Percentiles rank a stretch among this genome's conserved stretches.
Evolutionary conservation across 1,284 basidiomycete genomes (phyloP).

Genomic region (Leccinum subfulvum): DNA sequence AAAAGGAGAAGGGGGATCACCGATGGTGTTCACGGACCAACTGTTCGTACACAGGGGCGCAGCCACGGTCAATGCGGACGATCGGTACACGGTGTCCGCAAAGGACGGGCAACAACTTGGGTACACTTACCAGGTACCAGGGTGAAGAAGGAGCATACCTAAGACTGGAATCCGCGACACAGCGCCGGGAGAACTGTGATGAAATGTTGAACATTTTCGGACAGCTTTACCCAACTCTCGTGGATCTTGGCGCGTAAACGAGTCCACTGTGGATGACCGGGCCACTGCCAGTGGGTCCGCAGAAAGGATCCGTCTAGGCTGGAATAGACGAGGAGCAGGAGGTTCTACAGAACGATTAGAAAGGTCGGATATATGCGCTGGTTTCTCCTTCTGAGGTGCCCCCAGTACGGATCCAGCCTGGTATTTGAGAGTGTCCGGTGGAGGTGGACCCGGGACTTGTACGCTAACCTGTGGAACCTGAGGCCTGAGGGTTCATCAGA

Average conservation of each 20-base stretch:
- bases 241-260: not conserved
- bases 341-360: not conserved
- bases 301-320: not conserved
- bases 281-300: not conserved
- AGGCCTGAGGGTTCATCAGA: not conserved
- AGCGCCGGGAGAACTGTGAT: slow-evolving; percentile 12
- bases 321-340: not conserved
- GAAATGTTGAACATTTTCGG: not conserved
- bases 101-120: slow-evolving; percentile 5
- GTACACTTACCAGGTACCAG: slow-evolving; percentile 6
- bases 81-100: slow-evolving; percentile 3
- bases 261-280: slow-evolving; percentile 11
- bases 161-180: not conserved
- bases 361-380: slow-evolving; percentile 19
- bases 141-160: slow-evolving; percentile 17
- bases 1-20: not conserved
- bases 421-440: not conserved
- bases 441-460: not conserved
- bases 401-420: not conserved
- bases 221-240: not conserved
- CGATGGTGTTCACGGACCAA: not conserved
- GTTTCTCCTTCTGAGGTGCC: not conserved
- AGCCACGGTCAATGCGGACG: not conserved
- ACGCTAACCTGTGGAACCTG: not conserved
- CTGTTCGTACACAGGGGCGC: not conserved